Evolutionary conservation across 306 rosid species (phyloP).

Genomic region (Acacia crassicarpa): DNA sequence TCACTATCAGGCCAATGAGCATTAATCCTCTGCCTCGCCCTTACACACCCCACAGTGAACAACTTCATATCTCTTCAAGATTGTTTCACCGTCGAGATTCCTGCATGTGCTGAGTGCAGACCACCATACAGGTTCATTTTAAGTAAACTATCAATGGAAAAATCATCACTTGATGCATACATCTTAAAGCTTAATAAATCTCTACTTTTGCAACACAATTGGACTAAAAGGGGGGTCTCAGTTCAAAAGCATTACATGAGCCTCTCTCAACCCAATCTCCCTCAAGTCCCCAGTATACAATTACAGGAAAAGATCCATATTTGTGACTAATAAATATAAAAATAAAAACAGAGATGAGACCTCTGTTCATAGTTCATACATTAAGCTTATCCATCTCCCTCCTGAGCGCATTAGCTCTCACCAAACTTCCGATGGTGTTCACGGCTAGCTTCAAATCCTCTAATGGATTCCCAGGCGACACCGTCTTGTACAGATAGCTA

Average conservation of each 20-base stretch:
- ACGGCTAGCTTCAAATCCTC: constrained; percentile 93
- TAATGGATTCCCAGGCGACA: constrained; percentile 88
- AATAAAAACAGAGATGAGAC: constrained; percentile 3
- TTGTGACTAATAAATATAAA: background rate
- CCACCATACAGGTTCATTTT: no score
- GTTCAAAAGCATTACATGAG: background rate
- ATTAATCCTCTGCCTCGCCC: background rate
- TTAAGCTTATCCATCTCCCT: constrained; percentile 89
- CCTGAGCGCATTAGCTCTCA: constrained; percentile 86
- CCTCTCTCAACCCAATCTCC: background rate
- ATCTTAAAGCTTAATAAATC: background rate
- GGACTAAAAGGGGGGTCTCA: constrained; percentile 2
- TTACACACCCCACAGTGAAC: background rate
- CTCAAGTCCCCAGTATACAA: background rate
- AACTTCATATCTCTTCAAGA: background rate
- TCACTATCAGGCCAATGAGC: background rate
- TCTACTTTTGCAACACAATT: background rate
- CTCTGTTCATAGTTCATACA: constrained; percentile 51
- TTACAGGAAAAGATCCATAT: background rate
- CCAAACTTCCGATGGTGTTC: constrained; percentile 92
- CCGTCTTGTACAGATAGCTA: constrained; percentile 89
- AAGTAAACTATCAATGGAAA: background rate
- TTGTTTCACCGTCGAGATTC: background rate
- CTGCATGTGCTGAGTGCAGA: no score
- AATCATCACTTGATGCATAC: background rate